phyloP scores from a whole-genome alignment of 2,329 filamentous ascomycete species.

The Pseudogymnoascus sp. region DNA sequence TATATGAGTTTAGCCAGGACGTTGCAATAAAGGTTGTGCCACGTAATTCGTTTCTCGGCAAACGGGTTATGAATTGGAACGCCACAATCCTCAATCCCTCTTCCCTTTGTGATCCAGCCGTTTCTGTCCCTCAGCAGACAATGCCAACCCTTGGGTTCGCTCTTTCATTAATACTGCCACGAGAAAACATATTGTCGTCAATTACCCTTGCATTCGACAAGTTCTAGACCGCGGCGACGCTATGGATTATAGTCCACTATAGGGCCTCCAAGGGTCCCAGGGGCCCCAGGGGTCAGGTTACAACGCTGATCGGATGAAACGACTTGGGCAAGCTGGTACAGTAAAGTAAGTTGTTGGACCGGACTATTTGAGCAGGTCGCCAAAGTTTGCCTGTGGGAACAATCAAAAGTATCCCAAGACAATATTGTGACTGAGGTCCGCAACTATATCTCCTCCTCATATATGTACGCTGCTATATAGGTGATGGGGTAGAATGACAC shows the following conservation, averaged over 20 bases:
- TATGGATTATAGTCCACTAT: neutral
- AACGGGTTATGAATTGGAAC: neutral
- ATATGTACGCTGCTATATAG: neutral
- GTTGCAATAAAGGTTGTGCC: neutral
- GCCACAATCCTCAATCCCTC: neutral
- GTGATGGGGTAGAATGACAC: neutral
- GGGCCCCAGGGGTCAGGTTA: neutral
- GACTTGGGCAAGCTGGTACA: neutral
- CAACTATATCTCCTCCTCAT: neutral
- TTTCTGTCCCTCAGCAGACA: neutral
- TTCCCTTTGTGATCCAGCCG: neutral
- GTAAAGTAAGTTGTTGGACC: neutral
- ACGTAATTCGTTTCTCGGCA: neutral
- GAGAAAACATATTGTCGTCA: neutral
- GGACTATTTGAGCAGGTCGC: too few relatives aligned
- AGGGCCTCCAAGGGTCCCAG: neutral
- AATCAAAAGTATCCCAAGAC: neutral
- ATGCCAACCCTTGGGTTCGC: neutral
- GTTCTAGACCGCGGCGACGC: neutral
- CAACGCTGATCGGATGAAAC: neutral
- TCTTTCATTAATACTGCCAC: neutral
- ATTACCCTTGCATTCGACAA: neutral
- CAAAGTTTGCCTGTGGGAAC: neutral
- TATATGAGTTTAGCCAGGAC: neutral
- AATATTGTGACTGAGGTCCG: neutral